phyloP scores from a whole-genome alignment of 2,329 filamentous ascomycete species.

The Sporothrix variecibatus region DNA sequence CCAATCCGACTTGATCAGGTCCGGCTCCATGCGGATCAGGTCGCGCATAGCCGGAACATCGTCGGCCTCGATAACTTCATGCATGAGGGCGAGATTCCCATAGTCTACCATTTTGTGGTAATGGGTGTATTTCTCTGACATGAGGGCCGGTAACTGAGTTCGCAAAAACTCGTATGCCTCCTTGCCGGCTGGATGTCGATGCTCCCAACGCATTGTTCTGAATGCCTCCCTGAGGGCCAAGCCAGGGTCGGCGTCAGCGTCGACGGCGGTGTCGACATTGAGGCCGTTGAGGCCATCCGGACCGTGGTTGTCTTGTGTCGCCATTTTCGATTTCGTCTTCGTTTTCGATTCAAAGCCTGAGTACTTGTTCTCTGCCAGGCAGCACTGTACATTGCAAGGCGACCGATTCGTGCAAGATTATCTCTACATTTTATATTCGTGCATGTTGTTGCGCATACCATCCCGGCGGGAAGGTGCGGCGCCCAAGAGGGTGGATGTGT shows the following conservation, averaged over 20 bases:
- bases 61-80: constrained; percentile 8
- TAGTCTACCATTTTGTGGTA: not conserved
- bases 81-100: constrained; percentile 10
- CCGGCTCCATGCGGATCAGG: not conserved
- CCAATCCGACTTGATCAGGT: constrained; percentile 2
- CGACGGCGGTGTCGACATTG: constrained; percentile 13
- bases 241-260: constrained; percentile 15
- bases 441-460: constrained; percentile 4
- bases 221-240: constrained; percentile 18
- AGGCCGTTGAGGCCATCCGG: constrained; percentile 13
- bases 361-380: constrained; percentile 10
- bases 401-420: constrained; percentile 5
- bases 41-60: constrained; percentile 17
- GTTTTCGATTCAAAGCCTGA: constrained; percentile 15
- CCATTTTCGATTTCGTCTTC: constrained; percentile 6
- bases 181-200: constrained; percentile 1
- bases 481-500: constrained; percentile 14
- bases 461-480: constrained; percentile 12
- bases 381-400: constrained; percentile 6
- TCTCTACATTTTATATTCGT: constrained; percentile 14
- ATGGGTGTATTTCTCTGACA: constrained; percentile 9
- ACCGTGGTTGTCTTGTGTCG: constrained; percentile 12
- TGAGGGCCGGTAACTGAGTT: constrained; percentile 10
- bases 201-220: constrained; percentile 1
- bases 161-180: constrained; percentile 13